These are phyloP conservation scores for Ilyonectria robusta DNA, from an alignment of 2,329 filamentous ascomycete species.

Conservation along the genomic window DNA sequence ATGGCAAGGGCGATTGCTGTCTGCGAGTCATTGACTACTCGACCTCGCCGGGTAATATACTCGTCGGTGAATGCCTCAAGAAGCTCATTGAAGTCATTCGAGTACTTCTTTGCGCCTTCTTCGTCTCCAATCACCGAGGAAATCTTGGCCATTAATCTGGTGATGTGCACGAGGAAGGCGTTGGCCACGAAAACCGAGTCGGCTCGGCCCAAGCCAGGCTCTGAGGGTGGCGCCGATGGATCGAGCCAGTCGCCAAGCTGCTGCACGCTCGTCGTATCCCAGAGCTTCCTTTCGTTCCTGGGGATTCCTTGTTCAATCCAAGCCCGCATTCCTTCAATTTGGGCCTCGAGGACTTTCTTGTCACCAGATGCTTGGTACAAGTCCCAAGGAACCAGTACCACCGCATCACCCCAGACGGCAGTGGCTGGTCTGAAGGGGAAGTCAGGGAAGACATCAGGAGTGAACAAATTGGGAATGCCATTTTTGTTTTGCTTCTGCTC, in stretches of 20 bases:
- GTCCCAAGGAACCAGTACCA: conserved; percentile 58
- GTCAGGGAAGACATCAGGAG: conserved; percentile 41
- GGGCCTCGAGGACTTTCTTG: conserved; percentile 46
- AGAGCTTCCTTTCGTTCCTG: conserved; percentile 46
- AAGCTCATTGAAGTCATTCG: conserved; percentile 26
- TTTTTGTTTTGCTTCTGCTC: conserved; percentile 35
- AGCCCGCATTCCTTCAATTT: neutral
- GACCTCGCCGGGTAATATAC: conserved; percentile 42
- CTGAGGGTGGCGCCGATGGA: conserved; percentile 58
- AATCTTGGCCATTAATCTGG: conserved; percentile 54
- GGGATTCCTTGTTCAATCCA: conserved; percentile 32
- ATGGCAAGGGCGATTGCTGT: conserved; percentile 43
- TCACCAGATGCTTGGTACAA: conserved; percentile 58
- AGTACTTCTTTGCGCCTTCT: conserved; percentile 29
- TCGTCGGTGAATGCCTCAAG: conserved; percentile 35
- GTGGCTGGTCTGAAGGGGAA: neutral
- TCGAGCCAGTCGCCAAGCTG: conserved; percentile 63
- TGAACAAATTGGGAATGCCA: conserved; percentile 41
- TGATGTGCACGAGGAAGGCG: conserved; percentile 62
- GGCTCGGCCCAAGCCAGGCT: conserved; percentile 57
- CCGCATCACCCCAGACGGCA: conserved; percentile 61
- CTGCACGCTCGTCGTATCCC: neutral
- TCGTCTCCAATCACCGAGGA: conserved; percentile 49
- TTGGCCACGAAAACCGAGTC: conserved; percentile 60
- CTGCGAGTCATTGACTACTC: conserved; percentile 40